phyloP scores from a whole-genome alignment of 2,329 filamentous ascomycete genomes.

The Arthrobotrys sphaeroides region DNA sequence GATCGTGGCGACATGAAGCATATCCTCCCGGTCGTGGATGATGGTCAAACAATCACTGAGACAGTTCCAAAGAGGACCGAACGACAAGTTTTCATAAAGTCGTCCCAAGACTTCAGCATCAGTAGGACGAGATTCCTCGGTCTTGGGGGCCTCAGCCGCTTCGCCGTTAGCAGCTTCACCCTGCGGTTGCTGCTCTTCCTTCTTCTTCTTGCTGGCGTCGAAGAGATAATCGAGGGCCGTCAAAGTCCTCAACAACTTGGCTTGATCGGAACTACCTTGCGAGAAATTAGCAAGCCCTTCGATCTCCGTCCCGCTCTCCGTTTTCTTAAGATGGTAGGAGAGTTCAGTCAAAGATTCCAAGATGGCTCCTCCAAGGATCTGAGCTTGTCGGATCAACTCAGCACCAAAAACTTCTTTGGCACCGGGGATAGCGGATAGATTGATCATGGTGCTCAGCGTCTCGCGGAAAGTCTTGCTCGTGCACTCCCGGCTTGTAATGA shows the following conservation, averaged over 20 bases:
- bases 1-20: conserved; percentile 97
- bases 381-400: conserved; percentile 87
- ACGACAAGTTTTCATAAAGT: conserved; percentile 89
- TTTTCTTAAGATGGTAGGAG: conserved; percentile 83
- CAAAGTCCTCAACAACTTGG: conserved; percentile 89
- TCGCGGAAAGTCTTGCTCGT: conserved; percentile 98
- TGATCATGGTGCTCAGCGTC: conserved; percentile 98
- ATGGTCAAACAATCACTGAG: conserved; percentile 86
- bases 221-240: conserved; percentile 97
- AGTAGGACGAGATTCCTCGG: conserved; percentile 59
- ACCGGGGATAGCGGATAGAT: conserved; percentile 89
- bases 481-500: conserved; percentile 94
- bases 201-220: conserved; percentile 71
- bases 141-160: conserved; percentile 64
- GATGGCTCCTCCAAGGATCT: conserved; percentile 83
- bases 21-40: conserved; percentile 90
- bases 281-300: conserved; percentile 98
- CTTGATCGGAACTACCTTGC: conserved; percentile 92
- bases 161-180: conserved; percentile 64
- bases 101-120: conserved; percentile 78
- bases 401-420: conserved; percentile 91
- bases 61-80: conserved; percentile 89
- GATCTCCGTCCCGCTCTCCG: conserved; percentile 89
- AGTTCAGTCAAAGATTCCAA: conserved; percentile 84
- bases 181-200: conserved; percentile 58